Evolutionary conservation across 2,329 filamentous ascomycete species (phyloP), one percentile per base, ranked within the genome.

Genomic region (Cytospora piceae): DNA sequence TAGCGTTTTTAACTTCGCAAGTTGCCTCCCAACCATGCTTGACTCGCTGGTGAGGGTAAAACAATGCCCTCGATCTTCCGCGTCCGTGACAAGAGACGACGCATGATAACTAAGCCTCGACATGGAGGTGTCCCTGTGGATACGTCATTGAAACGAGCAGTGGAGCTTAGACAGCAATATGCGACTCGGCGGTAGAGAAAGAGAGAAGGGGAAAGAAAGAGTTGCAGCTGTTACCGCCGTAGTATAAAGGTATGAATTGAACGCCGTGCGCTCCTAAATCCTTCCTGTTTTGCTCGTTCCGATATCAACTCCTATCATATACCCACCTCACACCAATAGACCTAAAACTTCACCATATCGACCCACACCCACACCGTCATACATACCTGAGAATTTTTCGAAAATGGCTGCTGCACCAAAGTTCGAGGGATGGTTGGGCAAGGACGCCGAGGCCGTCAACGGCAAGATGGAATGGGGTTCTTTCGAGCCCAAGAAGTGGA

Each of bases 401-500:
- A 72, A 39, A 59, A 77, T 77, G 75, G 64, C 73, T 24, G 72
- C 72, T 42, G 73, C 77, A 64, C 75, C 75, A 68, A 78, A 77
- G 71, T 82, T 82, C 69, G 74, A 82, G 70, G 80, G 80, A 42
- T 82, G 80, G 80, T 66, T 81, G 37, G 79, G 80, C 67, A 74
- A 77, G 64, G 71, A 72, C 58, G 71, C 75, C 12, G 74, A 76
- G 5, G 71, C 79, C 20, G 74, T 70, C 63, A 72, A 82, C 11
- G 81, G 81, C 65, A 81, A 82, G 62, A 83, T 83, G 81, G 75
- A 80, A 57, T 83, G 81, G 81, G 76, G 76, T 24, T 73, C 82
- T 58, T 88, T 81, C 60, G 78, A 85, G 73, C 85, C 85, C 34
- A 88, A 88, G 77, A 75, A 77, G 32, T 88, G 85, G 82, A 82